Evolutionary conservation across 768 basidiomycete species (phyloP).

Genomic region (Amanita muscaria): DNA sequence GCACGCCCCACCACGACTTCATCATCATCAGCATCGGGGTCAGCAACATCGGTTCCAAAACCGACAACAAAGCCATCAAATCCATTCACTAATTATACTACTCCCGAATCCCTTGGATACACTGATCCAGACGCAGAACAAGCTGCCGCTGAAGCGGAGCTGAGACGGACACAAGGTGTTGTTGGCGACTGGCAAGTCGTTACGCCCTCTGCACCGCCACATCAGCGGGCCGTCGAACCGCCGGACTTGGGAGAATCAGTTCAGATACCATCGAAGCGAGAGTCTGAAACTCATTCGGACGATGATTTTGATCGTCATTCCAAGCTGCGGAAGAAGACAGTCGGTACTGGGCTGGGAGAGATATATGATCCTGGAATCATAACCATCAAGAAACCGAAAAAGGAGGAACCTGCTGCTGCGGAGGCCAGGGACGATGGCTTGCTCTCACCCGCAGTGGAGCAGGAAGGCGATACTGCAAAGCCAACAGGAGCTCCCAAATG

Average conservation of each 20-base stretch:
- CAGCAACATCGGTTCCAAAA: slow-evolving; percentile 25
- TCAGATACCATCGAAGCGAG: slow-evolving; percentile 26
- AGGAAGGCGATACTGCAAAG: slow-evolving; percentile 2
- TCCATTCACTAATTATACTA: slow-evolving; percentile 80
- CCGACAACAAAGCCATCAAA: slow-evolving; percentile 45
- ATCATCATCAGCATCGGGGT: slow-evolving; percentile 14
- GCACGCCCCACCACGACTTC: slow-evolving; percentile 29
- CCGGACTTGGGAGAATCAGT: slow-evolving; percentile 12
- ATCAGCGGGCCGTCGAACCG: no score
- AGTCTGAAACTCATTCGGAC: slow-evolving; percentile 28
- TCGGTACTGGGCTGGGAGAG: slow-evolving; percentile 57
- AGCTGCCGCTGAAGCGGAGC: slow-evolving; percentile 48
- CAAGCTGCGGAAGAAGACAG: slow-evolving; percentile 60
- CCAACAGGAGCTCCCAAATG: slow-evolving; percentile 22
- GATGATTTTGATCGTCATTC: slow-evolving; percentile 53
- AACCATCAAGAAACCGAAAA: slow-evolving; percentile 36
- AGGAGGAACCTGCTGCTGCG: background rate
- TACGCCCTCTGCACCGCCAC: slow-evolving; percentile 15
- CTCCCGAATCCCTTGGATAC: slow-evolving; percentile 76
- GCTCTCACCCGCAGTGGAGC: slow-evolving; percentile 5
- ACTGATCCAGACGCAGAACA: slow-evolving; percentile 68
- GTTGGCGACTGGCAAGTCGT: slow-evolving; percentile 77
- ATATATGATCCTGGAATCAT: slow-evolving; percentile 76
- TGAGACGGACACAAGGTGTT: slow-evolving; percentile 54
- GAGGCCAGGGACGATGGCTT: slow-evolving; percentile 8